phyloP scores from a whole-genome alignment of 331 rosid species.

The Pyracantha coccinea region DNA sequence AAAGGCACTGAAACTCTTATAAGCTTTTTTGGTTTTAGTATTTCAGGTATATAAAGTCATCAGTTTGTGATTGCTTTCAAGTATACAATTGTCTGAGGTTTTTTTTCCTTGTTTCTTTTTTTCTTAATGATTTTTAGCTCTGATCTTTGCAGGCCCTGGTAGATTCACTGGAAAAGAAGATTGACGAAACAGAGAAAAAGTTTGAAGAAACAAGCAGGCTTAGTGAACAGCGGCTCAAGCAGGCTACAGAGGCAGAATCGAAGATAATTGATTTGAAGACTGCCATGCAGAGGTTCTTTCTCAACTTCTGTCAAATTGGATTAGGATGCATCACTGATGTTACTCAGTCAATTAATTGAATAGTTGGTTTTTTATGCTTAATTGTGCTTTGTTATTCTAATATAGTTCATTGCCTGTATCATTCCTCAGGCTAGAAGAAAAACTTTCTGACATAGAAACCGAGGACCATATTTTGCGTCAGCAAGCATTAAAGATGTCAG shows the following conservation, averaged over 20 bases:
- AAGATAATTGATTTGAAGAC: constrained; percentile 81
- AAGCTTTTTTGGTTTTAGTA: not conserved
- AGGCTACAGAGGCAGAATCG: constrained; percentile 65
- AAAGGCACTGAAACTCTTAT: constrained; percentile 1
- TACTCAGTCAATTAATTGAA: not conserved
- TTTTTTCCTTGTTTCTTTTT: constrained; percentile 4
- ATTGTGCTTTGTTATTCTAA: too few species aligned
- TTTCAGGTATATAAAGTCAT: not conserved
- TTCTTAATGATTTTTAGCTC: constrained; percentile 4
- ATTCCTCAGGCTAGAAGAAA: constrained; percentile 76
- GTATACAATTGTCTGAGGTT: not conserved
- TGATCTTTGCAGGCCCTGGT: constrained; percentile 54
- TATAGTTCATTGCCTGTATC: too few species aligned
- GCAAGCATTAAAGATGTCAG: constrained; percentile 53
- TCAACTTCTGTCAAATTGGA: constrained; percentile 1
- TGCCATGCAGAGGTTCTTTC: constrained; percentile 66
- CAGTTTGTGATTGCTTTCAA: too few species aligned
- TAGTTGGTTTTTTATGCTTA: not conserved
- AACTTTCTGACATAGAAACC: constrained; percentile 71
- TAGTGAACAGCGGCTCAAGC: constrained; percentile 80
- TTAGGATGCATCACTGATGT: constrained; percentile 3
- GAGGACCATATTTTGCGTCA: constrained; percentile 74
- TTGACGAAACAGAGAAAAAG: constrained; percentile 68
- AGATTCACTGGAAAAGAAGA: constrained; percentile 60
- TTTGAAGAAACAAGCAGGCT: constrained; percentile 53